A percentile compares a stretch with the other conserved stretches of the same genome.
phyloP scores from a whole-genome alignment of 164 flowering plant genomes.

The Amborella trichopoda region DNA sequence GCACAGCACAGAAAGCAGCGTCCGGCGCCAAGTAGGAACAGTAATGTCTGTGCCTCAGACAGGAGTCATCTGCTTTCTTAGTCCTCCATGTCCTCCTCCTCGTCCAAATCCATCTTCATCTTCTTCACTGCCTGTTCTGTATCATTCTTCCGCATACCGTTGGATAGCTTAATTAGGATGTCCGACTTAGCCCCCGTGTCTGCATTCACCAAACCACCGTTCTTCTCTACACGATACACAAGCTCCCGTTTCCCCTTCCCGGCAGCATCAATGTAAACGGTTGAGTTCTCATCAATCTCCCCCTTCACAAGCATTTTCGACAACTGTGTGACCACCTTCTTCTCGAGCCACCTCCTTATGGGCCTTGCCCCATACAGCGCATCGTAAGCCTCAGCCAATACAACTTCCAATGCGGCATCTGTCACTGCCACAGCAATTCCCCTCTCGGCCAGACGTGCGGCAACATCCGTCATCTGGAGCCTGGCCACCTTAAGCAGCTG shows the following conservation, averaged over 20 bases:
- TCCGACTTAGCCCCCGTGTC: constrained; percentile 43
- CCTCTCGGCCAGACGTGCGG: constrained; percentile 68
- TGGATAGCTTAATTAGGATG: constrained; percentile 37
- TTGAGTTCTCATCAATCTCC: constrained; percentile 87
- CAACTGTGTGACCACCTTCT: constrained; percentile 69
- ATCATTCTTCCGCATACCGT: constrained; percentile 20
- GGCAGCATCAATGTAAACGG: constrained; percentile 59
- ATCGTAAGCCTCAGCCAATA: constrained; percentile 68
- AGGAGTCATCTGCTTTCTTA: neutral
- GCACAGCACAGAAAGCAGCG: too few relatives aligned
- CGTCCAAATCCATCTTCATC: constrained; percentile 29
- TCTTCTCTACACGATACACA: constrained; percentile 30
- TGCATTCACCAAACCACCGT: constrained; percentile 50
- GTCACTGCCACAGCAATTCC: constrained; percentile 78
- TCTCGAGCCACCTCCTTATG: constrained; percentile 87
- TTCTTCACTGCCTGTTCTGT: constrained; percentile 46
- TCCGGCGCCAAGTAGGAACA: too few relatives aligned
- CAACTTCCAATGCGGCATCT: constrained; percentile 61
- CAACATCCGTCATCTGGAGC: constrained; percentile 76
- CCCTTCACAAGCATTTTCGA: constrained; percentile 66
- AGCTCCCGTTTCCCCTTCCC: constrained; percentile 13
- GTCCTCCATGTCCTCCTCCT: constrained; percentile 7
- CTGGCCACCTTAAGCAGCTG: constrained; percentile 71
- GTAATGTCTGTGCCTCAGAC: too few relatives aligned
- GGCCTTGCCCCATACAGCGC: constrained; percentile 95